Evolutionary conservation across 108 stramenopile genomes (phyloP), one percentile per base, ranked within the genome.

Genomic region (Cyclotella sp.): DNA sequence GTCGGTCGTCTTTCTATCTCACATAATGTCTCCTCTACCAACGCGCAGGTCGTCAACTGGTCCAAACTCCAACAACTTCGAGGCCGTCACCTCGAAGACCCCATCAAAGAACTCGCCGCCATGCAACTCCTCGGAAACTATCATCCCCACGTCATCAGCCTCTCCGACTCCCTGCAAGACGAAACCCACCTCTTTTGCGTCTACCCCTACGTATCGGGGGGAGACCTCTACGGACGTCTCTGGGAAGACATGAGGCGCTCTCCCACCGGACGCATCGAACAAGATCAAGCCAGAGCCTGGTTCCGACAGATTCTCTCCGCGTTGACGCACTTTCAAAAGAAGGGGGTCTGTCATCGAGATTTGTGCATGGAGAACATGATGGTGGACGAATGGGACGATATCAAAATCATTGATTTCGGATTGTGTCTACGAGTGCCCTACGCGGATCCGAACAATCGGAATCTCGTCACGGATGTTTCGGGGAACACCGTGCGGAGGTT

Each of bases 351-450:
- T 57, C 87, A 88, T 67, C 57, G 87, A 65, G 83, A 88, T 61
- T 72, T 86, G 63, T 77, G 72, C 40, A 69, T 87, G 42, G 78
- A 87, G 47, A 84, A 88, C 52, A 73, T 89, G 26, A 65, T 87
- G 34, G 51, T 86, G 12, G 80, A 75, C 34, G 69, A 78, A 44
- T 47, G 40, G n/a, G 41, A 73, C 26, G 60, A 76, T 53, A 11
- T 74, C 41, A 39, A 60, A 12, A 86, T 89, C 43, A 81, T 89
- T 29, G 89, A 89, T 80, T 79, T 89, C 57, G 89, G 89, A 19
- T 77, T 88, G 81, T 88, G 85, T 51, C 55, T 91, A n/a, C 76
- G 88, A 29, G 80, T 83, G 3, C 88, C 86, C 18, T 86, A 78
- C 63, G 49, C 39, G 5, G 82, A 71, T 53, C 82, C 77, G 16